Percentiles rank a stretch among this genome's conserved stretches.
Conservation (phyloP, 164 flowering plant genomes). For the Nymphaea thermarum region DNA sequence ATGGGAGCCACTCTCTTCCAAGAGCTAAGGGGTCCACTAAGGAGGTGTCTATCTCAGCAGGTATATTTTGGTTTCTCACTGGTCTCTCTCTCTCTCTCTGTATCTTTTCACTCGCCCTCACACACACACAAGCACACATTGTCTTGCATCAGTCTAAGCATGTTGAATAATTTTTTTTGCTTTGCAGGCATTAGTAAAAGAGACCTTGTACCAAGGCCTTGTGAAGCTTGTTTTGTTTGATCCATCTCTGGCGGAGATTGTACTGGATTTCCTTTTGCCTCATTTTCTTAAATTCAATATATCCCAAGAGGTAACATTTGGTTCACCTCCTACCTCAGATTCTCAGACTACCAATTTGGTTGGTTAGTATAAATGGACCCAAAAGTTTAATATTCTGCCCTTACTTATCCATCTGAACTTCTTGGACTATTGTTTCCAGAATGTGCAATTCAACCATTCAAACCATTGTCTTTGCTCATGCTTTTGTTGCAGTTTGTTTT, state of each 20-base stretch:
- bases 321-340: background rate
- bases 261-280: conserved; percentile 63
- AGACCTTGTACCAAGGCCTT: conserved; percentile 53
- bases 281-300: conserved; percentile 42
- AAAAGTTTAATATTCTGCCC: conserved; percentile 26
- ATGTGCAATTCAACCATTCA: background rate
- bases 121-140: no score
- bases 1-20: conserved; percentile 44
- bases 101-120: background rate
- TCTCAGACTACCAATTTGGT: background rate
- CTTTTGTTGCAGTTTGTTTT: no score
- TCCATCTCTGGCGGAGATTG: conserved; percentile 33
- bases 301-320: background rate
- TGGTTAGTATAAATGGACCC: background rate
- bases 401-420: conserved; percentile 15
- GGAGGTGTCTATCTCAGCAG: conserved; percentile 85
- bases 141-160: no score
- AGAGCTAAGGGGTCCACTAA: conserved; percentile 71
- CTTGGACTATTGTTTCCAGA: background rate
- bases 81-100: background rate
- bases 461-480: background rate
- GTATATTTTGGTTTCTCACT: conserved; percentile 17
- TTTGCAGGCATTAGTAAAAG: conserved; percentile 57
- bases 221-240: conserved; percentile 57
- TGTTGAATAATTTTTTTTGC: background rate